Conservation (phyloP, 345 rosid genomes). For the Populus simonii region DNA sequence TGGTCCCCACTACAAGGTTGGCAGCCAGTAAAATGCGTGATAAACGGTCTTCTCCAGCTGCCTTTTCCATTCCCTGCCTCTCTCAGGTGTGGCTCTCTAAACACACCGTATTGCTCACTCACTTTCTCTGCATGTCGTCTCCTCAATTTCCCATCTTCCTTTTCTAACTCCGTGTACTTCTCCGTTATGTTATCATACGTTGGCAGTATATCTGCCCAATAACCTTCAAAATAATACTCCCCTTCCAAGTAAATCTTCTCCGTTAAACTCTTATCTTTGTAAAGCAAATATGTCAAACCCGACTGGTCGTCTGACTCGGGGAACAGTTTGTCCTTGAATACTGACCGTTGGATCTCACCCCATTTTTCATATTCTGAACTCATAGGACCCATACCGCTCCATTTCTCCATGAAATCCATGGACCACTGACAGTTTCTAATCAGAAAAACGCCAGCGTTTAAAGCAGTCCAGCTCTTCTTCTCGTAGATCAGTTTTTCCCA, state of each 20-base stretch:
- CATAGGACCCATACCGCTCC: constrained; percentile 80
- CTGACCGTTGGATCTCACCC: constrained; percentile 64
- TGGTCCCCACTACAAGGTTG: constrained; percentile 93
- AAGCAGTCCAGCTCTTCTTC: constrained; percentile 71
- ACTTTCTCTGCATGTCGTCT: constrained; percentile 90
- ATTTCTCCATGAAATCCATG: constrained; percentile 72
- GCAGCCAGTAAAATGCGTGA: constrained; percentile 94
- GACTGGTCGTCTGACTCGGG: constrained; percentile 92
- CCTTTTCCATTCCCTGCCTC: constrained; percentile 53
- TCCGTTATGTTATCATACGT: constrained; percentile 55
- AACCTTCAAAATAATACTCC: constrained; percentile 67
- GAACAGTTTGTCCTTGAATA: constrained; percentile 75
- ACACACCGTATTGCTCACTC: constrained; percentile 64
- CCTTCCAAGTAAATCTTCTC: constrained; percentile 73
- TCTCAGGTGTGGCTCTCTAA: constrained; percentile 49
- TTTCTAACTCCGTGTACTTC: constrained; percentile 49
- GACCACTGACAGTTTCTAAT: constrained; percentile 97
- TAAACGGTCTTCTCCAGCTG: constrained; percentile 69
- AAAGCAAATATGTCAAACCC: constrained; percentile 62
- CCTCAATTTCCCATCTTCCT: constrained; percentile 38
- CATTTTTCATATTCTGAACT: constrained; percentile 50
- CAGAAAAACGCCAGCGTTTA: constrained; percentile 83
- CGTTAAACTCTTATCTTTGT: constrained; percentile 42
- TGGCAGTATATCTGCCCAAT: constrained; percentile 63
- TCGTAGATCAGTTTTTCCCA: constrained; percentile 68